Evolutionary conservation across 2,329 filamentous ascomycete genomes (phyloP).

Genomic region (Diaporthe humulicola): DNA sequence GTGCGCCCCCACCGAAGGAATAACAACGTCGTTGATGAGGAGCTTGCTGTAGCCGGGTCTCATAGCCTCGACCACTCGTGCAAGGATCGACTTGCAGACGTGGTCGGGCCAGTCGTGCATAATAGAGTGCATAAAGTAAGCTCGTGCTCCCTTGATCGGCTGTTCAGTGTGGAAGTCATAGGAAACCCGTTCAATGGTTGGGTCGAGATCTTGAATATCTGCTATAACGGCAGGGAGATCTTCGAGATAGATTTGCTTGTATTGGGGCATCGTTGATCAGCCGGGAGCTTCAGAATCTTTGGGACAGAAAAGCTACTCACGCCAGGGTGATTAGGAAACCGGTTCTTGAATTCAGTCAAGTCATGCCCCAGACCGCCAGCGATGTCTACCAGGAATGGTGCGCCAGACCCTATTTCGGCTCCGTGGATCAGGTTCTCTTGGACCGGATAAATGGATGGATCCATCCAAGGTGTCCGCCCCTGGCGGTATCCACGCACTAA

Average conservation of each 20-base stretch:
- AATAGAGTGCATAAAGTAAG: conserved; percentile 46
- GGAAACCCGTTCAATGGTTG: conserved; percentile 30
- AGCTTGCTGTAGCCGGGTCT: conserved; percentile 51
- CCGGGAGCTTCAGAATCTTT: conserved; percentile 33
- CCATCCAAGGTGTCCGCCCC: conserved; percentile 52
- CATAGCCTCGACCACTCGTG: conserved; percentile 46
- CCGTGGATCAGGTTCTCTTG: conserved; percentile 49
- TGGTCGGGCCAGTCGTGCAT: conserved; percentile 50
- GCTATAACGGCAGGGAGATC: conserved; percentile 42
- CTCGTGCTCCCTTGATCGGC: conserved; percentile 43
- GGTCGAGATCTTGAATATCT: conserved; percentile 37
- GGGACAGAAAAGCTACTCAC: conserved; percentile 43
- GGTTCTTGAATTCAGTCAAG: conserved; percentile 47
- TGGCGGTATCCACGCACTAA: conserved; percentile 49
- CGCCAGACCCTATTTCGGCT: conserved; percentile 43
- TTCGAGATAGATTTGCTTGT: conserved; percentile 38
- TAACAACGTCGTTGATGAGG: conserved; percentile 51
- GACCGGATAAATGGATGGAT: conserved; percentile 49
- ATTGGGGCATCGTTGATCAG: conserved; percentile 41
- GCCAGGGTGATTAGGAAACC: conserved; percentile 41
- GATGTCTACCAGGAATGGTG: conserved; percentile 51
- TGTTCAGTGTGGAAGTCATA: conserved; percentile 42
- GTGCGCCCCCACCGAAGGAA: conserved; percentile 48
- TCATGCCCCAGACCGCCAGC: conserved; percentile 54
- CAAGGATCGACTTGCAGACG: conserved; percentile 45